Evolutionary conservation across 495 filamentous ascomycete genomes (phyloP), one percentile per base, ranked within the genome.

Genomic region (Xylaria longipes): DNA sequence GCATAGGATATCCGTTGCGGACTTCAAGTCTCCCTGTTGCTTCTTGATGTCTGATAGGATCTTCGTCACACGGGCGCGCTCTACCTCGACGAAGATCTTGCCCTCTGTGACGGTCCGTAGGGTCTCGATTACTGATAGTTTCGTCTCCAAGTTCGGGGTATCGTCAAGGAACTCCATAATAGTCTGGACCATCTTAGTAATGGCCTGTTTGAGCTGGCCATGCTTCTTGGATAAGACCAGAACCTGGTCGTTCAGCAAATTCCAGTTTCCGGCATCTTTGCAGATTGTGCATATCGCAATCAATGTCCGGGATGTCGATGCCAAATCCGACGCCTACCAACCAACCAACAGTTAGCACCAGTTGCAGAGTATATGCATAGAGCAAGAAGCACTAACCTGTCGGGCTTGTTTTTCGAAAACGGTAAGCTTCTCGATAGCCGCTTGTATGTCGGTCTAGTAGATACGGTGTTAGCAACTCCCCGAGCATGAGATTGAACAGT

Each of bases 1-100:
- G 82, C 96, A 99, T 29, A 99, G 87, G 67, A 94, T 96, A 74
- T 97, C 95, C 71, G 93, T 91, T 7, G 96, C 97, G 17, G 93
- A 91, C 77, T 91, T 92, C 71, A 97, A 87, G 76, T 99, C 94
- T 64, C 95, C 95, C 82, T 98, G 93, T 63, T 91, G 81, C 80
- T 97, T 97, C 87, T 97, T 98, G 87, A 99, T 98, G 81, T 97
- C 89, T 61, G 96, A 97, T 22, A 99, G 86, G 72, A 97, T 96
- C 74, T 91, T 92, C 70, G 96, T 99, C 61, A 98, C 91, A 75
- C 97, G 93, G 74, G 96, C 96, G 71, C 96, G 89, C 85, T 99
- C 96, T 29, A 99, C 96, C 86, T 99, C 96, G 75, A 99, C 95
- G 76, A 98, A 99, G 77, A 99, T 98, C 93, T 99, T 99, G 83